Evolutionary conservation across 148 eudicot species (phyloP).

Genomic region (Fallopia convolvulus): DNA sequence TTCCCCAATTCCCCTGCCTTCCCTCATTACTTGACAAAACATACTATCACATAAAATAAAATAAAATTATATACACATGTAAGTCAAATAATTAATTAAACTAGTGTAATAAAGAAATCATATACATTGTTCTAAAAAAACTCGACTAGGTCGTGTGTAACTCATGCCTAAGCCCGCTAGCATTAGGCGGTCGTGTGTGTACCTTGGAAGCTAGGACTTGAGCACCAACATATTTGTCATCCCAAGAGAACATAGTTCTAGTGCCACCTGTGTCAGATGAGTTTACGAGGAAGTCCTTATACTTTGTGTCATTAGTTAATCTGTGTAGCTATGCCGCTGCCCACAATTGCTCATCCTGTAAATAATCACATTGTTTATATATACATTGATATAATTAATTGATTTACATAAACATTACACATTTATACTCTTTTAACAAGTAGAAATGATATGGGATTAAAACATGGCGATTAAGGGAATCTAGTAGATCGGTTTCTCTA

Average conservation of each 20-base stretch:
- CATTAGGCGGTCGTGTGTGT: background rate
- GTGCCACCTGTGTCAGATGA: constrained; percentile 22
- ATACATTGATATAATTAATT: too few relatives aligned
- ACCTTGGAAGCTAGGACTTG: constrained; percentile 39
- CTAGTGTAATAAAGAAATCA: background rate
- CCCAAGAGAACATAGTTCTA: constrained; percentile 46
- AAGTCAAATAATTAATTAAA: background rate
- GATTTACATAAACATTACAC: too few relatives aligned
- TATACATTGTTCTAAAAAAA: too few relatives aligned
- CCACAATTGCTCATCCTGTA: constrained; percentile 48
- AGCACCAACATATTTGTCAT: constrained; percentile 48
- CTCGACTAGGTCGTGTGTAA: too few relatives aligned
- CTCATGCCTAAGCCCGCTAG: too few relatives aligned
- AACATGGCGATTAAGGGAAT: too few relatives aligned
- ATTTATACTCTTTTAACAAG: background rate
- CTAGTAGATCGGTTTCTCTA: too few relatives aligned
- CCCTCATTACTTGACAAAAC: constrained; percentile 16
- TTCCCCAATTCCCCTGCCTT: constrained; percentile 5
- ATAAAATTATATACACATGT: background rate
- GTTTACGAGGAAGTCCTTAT: constrained; percentile 10
- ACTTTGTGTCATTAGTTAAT: constrained; percentile 25
- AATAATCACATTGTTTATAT: background rate
- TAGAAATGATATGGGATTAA: too few relatives aligned
- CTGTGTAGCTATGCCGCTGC: constrained; percentile 41
- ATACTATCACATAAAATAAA: background rate